Base-by-base conservation (phyloP, 352 stramenopile genomes). In the Phytophthora fragariae region DNA sequence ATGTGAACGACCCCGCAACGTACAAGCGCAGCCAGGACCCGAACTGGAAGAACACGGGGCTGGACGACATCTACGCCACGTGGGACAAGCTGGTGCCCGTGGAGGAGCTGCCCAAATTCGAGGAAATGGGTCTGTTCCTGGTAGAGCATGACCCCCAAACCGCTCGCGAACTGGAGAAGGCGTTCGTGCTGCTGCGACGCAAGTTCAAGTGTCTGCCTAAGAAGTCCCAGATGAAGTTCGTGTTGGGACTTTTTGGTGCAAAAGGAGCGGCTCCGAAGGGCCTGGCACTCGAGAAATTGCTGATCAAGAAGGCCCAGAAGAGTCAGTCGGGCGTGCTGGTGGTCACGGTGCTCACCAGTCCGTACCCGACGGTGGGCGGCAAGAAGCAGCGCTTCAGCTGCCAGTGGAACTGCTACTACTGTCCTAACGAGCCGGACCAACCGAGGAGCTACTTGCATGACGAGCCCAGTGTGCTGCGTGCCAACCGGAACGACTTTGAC, bases 371-470 rank as follows among this genome's bases (percentile, higher is more conserved):
- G 14, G 90, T 96, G 27, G 77, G 78, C 56, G 80, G 82, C 17
- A 96, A 92, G 73, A 96, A 94, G 63, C 94, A 98, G 77, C 85
- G 83, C 27, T 98, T 98, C 62, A 96, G 86, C 65, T 98, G 94
- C 75, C 92, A 98, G 77, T 98, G 94, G 92, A 98, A 98, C 70
- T 98, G 94, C 77, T 98, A 98, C 85, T 98, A 98, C 74, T 98
- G 94, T 72, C 94, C 94, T 4, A 98, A 98, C 70, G 91, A 98
- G 54, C 93, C 93, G 0, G 90, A 88, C 10, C 92, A 98, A 74
- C 93, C 94, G 19, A 88, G 93, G 41, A 97, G 88, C 73, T 98
- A 98, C 77, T 79, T 98, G 57, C 93, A 98, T 78, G 93, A 98
- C 66, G 94, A 98, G 62, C 94, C 94, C 15, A 97, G 91, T 54